These are phyloP conservation scores for Kwoniella shandongensis DNA, from an alignment of 768 basidiomycete genomes.

Conservation along the genomic window DNA sequence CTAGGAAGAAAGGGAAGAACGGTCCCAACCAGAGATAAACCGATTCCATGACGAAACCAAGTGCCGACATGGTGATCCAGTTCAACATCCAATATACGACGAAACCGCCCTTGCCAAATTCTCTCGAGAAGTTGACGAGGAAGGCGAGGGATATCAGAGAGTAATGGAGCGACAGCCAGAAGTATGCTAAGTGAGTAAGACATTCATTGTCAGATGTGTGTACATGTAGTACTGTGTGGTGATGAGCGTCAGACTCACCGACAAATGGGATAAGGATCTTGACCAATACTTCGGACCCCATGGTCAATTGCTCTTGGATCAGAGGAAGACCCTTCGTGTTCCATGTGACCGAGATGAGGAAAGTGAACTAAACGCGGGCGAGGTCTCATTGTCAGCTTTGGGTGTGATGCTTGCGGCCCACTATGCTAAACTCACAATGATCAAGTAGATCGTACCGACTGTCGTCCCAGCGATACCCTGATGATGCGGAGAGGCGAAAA, in stretches of 20 bases:
- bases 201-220: neutral
- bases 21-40: conserved; percentile 46
- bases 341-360: conserved; percentile 47
- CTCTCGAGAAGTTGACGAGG: conserved; percentile 39
- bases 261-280: conserved; percentile 39
- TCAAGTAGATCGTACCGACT: conserved; percentile 48
- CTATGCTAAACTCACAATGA: conserved; percentile 37
- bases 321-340: conserved; percentile 33
- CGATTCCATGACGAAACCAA: conserved; percentile 51
- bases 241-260: conserved; percentile 18
- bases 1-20: conserved; percentile 53
- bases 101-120: conserved; percentile 49
- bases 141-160: conserved; percentile 52
- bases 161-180: conserved; percentile 48
- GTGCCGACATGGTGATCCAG: conserved; percentile 38
- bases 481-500: neutral
- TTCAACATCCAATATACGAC: conserved; percentile 51
- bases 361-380: conserved; percentile 48
- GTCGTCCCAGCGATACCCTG: conserved; percentile 43
- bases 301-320: conserved; percentile 34
- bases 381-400: neutral
- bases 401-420: neutral
- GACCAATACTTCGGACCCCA: conserved; percentile 35
- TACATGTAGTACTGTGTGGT: too few relatives aligned
- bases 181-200: conserved; percentile 24